Evolutionary conservation across 805 yeast species (phyloP), one percentile per base, ranked within the genome.

Genomic region (Wickerhamiella kurtzmanii): DNA sequence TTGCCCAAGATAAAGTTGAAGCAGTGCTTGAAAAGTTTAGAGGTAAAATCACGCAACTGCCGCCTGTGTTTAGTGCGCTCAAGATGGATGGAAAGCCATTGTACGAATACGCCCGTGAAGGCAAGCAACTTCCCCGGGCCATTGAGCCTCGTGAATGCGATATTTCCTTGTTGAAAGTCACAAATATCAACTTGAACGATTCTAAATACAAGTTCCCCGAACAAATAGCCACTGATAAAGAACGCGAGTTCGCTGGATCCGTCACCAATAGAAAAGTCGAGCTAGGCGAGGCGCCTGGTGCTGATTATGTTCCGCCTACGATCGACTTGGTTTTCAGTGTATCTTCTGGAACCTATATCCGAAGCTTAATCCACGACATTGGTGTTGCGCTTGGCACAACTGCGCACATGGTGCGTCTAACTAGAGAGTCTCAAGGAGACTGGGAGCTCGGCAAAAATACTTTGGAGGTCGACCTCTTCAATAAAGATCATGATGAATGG

Each of bases 1-100:
- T 55, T 15, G 73, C 77, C 0, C 63, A 66, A 51, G 80, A 75
- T 2, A 60, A 70, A 41, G 63, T 88, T 11, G 64, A 64, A 11
- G 59, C 64, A 2, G 69, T 79, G 0, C 73, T 76, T 20, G 67
- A 66, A 4, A 79, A 48, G 63, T 87, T 92, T 59, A 67, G 77
- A n/a, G 98, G 97, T 0, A 73, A 77, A 15, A 67, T 88, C 45
- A 73, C 73, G 55, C 99, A 92, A 64, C 81, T 94, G 0, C 98
- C 99, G 11, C 98, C 99, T 0, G 80, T 92, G 13, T 92, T 77
- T 63, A 84, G 96, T 16, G 98, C 98, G 0, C 68, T 94, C 49
- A 89, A 89, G 60, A 82, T 94, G 79, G 80, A 86, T 59, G 99
- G 99, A 16, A 86, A 80, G 64, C 94, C 95, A 2, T 67, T 94